phyloP scores from a whole-genome alignment of 345 rosid species.

The Microthlaspi erraticum region DNA sequence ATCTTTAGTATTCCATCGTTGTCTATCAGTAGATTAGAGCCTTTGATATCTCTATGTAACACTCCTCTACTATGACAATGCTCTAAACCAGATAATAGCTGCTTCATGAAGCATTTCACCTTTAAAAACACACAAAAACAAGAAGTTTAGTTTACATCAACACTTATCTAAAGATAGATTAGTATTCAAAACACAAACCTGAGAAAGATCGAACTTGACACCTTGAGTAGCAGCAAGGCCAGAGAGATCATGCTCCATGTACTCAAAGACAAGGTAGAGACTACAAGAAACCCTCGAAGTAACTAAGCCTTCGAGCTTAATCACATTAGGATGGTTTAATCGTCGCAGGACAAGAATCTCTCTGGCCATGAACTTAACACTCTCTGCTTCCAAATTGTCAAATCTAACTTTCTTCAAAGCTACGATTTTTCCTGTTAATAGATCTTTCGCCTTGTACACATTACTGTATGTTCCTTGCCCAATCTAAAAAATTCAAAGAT shows the following conservation, averaged over 20 bases:
- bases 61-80: conserved; percentile 88
- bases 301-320: conserved; percentile 87
- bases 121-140: conserved; percentile 34
- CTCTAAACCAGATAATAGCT: conserved; percentile 82
- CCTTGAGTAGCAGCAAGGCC: conserved; percentile 76
- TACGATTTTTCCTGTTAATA: conserved; percentile 78
- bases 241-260: conserved; percentile 96
- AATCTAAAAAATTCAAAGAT: conserved; percentile 50
- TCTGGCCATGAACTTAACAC: conserved; percentile 94
- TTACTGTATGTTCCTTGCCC: conserved; percentile 97
- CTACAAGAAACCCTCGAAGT: conserved; percentile 91
- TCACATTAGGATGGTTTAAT: conserved; percentile 84
- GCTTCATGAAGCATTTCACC: conserved; percentile 90
- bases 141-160: no score
- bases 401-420: conserved; percentile 95
- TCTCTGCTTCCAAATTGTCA: conserved; percentile 90
- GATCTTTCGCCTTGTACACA: conserved; percentile 92
- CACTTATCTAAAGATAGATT: no score
- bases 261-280: conserved; percentile 85
- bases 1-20: conserved; percentile 79
- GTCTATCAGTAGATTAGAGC: conserved; percentile 82
- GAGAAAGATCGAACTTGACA: conserved; percentile 84
- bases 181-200: conserved; percentile 50
- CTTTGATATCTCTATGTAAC: conserved; percentile 88
- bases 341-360: conserved; percentile 81